These are phyloP conservation scores for Solanum pinnatisectum DNA, from an alignment of 257 asterid genomes.

Conservation along the genomic window DNA sequence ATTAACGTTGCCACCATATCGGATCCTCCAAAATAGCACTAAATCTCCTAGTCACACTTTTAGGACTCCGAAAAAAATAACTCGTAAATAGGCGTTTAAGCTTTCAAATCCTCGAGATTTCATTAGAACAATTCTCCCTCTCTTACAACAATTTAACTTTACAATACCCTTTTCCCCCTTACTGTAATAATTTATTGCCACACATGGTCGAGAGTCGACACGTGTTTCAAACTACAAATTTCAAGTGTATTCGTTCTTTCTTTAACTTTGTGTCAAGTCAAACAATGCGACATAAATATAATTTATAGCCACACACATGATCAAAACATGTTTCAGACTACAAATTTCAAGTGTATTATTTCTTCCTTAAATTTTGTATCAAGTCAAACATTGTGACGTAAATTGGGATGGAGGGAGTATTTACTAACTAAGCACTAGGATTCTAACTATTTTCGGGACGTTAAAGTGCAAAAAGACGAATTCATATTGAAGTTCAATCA, in stretches of 20 bases:
- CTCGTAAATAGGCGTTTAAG: not conserved
- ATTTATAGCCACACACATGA: too few relatives aligned
- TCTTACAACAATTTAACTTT: not conserved
- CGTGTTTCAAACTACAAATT: too few relatives aligned
- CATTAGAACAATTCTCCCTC: not conserved
- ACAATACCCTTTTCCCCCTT: not conserved
- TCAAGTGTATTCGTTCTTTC: too few relatives aligned
- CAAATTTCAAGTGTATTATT: too few relatives aligned
- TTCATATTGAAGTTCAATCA: not conserved
- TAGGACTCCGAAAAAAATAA: not conserved
- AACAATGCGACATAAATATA: too few relatives aligned
- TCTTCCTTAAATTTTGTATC: too few relatives aligned
- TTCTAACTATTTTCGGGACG: not conserved
- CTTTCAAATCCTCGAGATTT: not conserved
- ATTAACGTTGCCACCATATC: not conserved
- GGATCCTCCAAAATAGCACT: not conserved
- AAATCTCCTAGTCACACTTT: not conserved
- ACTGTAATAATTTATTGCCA: not conserved
- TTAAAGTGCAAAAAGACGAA: not conserved
- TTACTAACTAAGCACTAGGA: not conserved
- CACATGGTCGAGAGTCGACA: not conserved
- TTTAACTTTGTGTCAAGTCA: too few relatives aligned
- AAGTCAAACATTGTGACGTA: too few relatives aligned
- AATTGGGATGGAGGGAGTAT: not conserved
- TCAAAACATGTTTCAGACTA: not conserved